Conservation (phyloP, 2,329 filamentous ascomycete genomes). For the Chaetomium olivaceum region DNA sequence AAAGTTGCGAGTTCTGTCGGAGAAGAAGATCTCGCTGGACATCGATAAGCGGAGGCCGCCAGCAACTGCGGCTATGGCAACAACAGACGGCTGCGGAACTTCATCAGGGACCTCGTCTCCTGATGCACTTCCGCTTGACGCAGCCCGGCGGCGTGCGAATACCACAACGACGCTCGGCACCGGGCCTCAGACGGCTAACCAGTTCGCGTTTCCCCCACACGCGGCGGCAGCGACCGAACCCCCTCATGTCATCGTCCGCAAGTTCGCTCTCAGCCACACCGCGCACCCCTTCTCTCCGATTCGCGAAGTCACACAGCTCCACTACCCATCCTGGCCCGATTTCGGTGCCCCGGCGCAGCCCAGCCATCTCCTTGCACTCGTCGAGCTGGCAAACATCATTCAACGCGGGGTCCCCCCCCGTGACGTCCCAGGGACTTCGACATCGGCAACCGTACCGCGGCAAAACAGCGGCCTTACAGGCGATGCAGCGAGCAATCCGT, state of each 20-base stretch:
- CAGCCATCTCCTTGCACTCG: constrained; percentile 78
- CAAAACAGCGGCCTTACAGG: constrained; percentile 1
- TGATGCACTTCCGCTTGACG: constrained; percentile 37
- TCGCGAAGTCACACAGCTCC: constrained; percentile 89
- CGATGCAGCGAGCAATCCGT: background rate
- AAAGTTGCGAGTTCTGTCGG: constrained; percentile 73
- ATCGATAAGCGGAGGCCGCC: constrained; percentile 55
- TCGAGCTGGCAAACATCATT: constrained; percentile 83
- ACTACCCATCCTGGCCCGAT: constrained; percentile 96
- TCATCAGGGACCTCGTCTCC: constrained; percentile 22
- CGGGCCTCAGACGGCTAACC: constrained; percentile 36
- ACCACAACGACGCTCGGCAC: constrained; percentile 51
- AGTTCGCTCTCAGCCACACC: constrained; percentile 79
- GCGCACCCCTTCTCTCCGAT: constrained; percentile 79
- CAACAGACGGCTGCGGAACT: constrained; percentile 33
- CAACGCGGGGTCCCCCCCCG: constrained; percentile 57
- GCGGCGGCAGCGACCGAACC: constrained; percentile 49
- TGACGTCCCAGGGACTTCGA: constrained; percentile 37
- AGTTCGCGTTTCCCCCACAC: constrained; percentile 34
- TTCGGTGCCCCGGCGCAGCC: constrained; percentile 92
- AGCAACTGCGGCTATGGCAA: constrained; percentile 31
- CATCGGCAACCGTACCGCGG: constrained; percentile 8
- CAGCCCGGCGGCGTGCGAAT: constrained; percentile 54
- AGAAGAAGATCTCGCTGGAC: constrained; percentile 79
- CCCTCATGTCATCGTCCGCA: constrained; percentile 79